phyloP scores from a whole-genome alignment of 2,329 filamentous ascomycete genomes.

The Bisporella sp. region DNA sequence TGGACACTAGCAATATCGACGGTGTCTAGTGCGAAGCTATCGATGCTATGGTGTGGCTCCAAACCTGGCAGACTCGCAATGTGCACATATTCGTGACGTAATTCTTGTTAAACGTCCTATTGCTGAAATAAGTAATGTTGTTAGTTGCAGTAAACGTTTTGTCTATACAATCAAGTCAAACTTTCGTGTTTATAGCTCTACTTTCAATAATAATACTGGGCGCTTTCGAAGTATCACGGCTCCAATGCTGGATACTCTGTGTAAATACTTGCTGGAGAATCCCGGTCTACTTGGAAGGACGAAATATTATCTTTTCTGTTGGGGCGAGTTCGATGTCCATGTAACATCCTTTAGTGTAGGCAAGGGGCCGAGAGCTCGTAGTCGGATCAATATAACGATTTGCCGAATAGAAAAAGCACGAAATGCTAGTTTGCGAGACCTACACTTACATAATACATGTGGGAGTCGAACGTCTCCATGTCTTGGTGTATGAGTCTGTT shows the following conservation, averaged over 20 bases:
- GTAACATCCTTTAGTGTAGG: no score
- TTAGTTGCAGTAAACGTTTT: constrained; percentile 9
- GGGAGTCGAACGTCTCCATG: no score
- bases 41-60: no score
- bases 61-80: constrained; percentile 6
- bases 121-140: constrained; percentile 10
- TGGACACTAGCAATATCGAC: no score
- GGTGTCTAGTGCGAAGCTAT: no score
- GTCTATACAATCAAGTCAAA: not conserved
- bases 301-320: not conserved
- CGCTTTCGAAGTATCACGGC: constrained; percentile 15
- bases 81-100: constrained; percentile 9
- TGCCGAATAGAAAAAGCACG: no score
- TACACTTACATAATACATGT: constrained; percentile 6
- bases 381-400: no score
- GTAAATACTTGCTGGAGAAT: constrained; percentile 28
- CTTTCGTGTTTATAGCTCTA: constrained; percentile 9
- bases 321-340: no score
- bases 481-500: no score
- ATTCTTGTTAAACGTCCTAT: constrained; percentile 6
- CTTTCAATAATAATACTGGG: constrained; percentile 13
- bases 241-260: constrained; percentile 17
- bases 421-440: not conserved
- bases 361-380: no score
- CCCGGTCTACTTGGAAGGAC: constrained; percentile 19